Conservation (phyloP, 306 rosid genomes). For the Cucurbita ficifolia region DNA sequence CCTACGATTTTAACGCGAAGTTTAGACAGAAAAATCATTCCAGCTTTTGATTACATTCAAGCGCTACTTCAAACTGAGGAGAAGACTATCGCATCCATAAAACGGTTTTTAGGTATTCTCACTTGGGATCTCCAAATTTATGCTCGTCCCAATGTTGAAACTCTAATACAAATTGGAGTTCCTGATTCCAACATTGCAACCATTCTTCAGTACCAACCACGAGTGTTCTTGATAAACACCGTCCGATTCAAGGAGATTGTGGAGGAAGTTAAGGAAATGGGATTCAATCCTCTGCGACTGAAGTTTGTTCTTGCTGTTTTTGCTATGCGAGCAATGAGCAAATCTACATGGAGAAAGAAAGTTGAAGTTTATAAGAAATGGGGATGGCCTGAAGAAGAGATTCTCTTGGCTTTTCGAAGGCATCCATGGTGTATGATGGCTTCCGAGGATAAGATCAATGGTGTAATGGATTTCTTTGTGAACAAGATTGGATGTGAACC, state of each 20-base stretch:
- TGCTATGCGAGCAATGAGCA: slow-evolving; percentile 6
- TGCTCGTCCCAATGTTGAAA: neutral
- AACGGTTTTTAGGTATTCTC: neutral
- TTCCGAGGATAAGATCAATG: slow-evolving; percentile 21
- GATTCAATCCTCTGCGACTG: slow-evolving; percentile 13
- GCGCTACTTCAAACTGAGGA: slow-evolving; percentile 15
- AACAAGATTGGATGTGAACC: slow-evolving; percentile 19
- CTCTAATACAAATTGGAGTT: neutral
- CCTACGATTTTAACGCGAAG: neutral
- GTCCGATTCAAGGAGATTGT: neutral
- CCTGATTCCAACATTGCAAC: slow-evolving; percentile 5
- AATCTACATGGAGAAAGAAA: slow-evolving; percentile 26
- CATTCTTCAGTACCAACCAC: slow-evolving; percentile 5
- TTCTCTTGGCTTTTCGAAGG: slow-evolving; percentile 18
- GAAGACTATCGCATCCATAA: neutral
- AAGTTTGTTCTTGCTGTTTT: slow-evolving; percentile 16
- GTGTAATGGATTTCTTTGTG: slow-evolving; percentile 24
- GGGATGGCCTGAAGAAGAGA: slow-evolving; percentile 42
- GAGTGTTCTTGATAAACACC: neutral
- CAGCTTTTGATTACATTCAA: slow-evolving; percentile 13
- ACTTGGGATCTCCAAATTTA: neutral
- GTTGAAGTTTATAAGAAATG: slow-evolving; percentile 24
- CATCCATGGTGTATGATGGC: slow-evolving; percentile 21
- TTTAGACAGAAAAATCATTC: slow-evolving; percentile 18
- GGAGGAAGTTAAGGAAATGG: slow-evolving; percentile 23